A percentile compares a stretch with the other conserved stretches of the same genome.
Conservation (phyloP, 2,329 filamentous ascomycete species). For the Fusarium sororula region DNA sequence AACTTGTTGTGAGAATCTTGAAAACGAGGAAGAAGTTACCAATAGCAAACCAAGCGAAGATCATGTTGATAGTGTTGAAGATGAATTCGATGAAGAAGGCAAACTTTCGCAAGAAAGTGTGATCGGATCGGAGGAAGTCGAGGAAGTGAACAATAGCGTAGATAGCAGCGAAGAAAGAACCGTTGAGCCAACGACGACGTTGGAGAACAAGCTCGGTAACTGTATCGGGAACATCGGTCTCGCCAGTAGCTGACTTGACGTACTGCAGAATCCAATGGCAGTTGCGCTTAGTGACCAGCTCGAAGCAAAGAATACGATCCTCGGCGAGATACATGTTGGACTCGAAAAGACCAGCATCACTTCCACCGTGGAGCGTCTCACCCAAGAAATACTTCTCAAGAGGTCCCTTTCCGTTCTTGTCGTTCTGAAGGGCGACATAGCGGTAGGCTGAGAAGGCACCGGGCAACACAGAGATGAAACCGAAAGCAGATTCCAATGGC, state of each 20-base stretch:
- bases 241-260: constrained; percentile 95
- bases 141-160: constrained; percentile 96
- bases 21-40: constrained; percentile 99
- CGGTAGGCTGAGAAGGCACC: constrained; percentile 99
- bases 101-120: constrained; percentile 85
- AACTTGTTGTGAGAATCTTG: constrained; percentile 90
- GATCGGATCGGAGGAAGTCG: constrained; percentile 93
- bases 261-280: constrained; percentile 98
- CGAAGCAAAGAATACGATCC: constrained; percentile 98
- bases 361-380: constrained; percentile 92
- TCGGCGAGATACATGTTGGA: constrained; percentile 99
- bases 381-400: constrained; percentile 97
- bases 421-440: constrained; percentile 93
- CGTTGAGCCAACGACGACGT: constrained; percentile 96
- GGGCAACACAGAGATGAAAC: constrained; percentile 95
- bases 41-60: constrained; percentile 98
- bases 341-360: constrained; percentile 94
- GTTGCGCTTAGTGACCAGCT: constrained; percentile 96
- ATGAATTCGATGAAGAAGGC: constrained; percentile 92
- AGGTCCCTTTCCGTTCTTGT: constrained; percentile 92
- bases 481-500: constrained; percentile 94
- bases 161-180: constrained; percentile 96
- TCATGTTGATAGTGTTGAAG: constrained; percentile 95
- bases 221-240: constrained; percentile 94
- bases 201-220: constrained; percentile 96